phyloP scores from a whole-genome alignment of 257 asterid genomes.

The Penstemon eatonii region DNA sequence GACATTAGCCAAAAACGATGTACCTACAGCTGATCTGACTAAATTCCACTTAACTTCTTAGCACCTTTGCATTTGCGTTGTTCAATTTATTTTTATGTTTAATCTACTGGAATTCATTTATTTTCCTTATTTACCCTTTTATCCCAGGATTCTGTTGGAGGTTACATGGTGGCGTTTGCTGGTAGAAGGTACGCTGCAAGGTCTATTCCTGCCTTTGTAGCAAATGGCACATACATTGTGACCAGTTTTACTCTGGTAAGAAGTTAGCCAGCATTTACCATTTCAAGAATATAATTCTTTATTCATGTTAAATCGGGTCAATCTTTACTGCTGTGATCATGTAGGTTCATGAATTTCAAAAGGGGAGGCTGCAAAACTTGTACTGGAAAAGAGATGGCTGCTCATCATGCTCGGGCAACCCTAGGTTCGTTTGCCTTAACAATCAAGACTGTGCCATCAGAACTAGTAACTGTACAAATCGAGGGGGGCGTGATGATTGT shows the following conservation, averaged over 20 bases:
- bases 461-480: slow-evolving; percentile 56
- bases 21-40: not conserved
- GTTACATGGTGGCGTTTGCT: slow-evolving; percentile 98
- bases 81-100: not conserved
- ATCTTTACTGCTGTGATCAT: not conserved
- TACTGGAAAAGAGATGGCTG: slow-evolving; percentile 96
- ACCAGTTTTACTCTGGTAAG: slow-evolving; percentile 96
- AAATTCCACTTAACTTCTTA: not conserved
- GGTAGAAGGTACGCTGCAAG: slow-evolving; percentile 92
- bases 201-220: slow-evolving; percentile 67
- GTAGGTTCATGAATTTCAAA: slow-evolving; percentile 84
- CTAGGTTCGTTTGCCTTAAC: slow-evolving; percentile 75
- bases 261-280: slow-evolving; percentile 2
- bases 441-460: slow-evolving; percentile 89
- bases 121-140: not conserved
- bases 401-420: slow-evolving; percentile 57
- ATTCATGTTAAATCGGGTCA: slow-evolving; percentile 15
- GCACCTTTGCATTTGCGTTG: not conserved
- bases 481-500: slow-evolving; percentile 86
- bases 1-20: not conserved
- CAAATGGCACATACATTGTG: slow-evolving; percentile 57
- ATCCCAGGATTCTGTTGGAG: slow-evolving; percentile 74
- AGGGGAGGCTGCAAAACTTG: slow-evolving; percentile 91
- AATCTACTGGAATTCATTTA: not conserved
- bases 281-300: not conserved